Percentiles rank a stretch among this genome's conserved stretches.
These are phyloP conservation scores for Podosphaera fusca DNA, from an alignment of 2,329 filamentous ascomycete species.

Conservation along the genomic window DNA sequence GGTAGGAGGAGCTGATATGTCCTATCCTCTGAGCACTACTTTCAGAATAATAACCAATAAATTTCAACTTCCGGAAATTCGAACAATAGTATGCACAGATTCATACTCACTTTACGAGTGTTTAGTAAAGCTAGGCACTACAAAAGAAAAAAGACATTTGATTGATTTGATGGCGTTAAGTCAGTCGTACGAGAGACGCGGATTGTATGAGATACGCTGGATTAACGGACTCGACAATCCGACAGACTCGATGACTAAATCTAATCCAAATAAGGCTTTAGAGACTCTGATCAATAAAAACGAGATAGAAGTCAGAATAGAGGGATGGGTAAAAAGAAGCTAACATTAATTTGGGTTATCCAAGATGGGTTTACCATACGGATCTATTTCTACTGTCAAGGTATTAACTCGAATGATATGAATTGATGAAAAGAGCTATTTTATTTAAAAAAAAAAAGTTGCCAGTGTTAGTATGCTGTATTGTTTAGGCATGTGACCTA, in stretches of 20 bases:
- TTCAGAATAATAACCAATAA: neutral
- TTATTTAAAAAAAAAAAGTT: neutral
- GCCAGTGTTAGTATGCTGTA: too few relatives aligned
- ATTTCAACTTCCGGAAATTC: neutral
- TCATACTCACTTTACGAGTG: neutral
- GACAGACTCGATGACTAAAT: constrained; percentile 5
- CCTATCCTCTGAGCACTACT: neutral
- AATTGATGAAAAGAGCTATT: neutral
- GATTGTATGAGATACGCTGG: constrained; percentile 3
- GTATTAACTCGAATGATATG: too few relatives aligned
- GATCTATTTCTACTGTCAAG: too few relatives aligned
- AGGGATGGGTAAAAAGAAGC: constrained; percentile 3
- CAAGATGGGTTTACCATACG: too few relatives aligned
- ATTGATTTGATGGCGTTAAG: constrained; percentile 8
- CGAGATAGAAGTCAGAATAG: neutral
- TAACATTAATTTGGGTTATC: neutral
- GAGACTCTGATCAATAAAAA: constrained; percentile 4
- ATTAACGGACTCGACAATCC: constrained; percentile 6
- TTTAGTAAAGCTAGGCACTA: constrained; percentile 6
- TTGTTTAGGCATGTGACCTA: too few relatives aligned
- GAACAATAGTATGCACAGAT: constrained; percentile 1
- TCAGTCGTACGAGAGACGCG: constrained; percentile 7
- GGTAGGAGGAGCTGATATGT: neutral
- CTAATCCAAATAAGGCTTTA: constrained; percentile 2
- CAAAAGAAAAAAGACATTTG: constrained; percentile 4